A percentile compares a stretch with the other conserved stretches of the same genome.
Evolutionary conservation across 2,329 filamentous ascomycete genomes (phyloP).

Genomic region (Emergomyces pasteurianus): DNA sequence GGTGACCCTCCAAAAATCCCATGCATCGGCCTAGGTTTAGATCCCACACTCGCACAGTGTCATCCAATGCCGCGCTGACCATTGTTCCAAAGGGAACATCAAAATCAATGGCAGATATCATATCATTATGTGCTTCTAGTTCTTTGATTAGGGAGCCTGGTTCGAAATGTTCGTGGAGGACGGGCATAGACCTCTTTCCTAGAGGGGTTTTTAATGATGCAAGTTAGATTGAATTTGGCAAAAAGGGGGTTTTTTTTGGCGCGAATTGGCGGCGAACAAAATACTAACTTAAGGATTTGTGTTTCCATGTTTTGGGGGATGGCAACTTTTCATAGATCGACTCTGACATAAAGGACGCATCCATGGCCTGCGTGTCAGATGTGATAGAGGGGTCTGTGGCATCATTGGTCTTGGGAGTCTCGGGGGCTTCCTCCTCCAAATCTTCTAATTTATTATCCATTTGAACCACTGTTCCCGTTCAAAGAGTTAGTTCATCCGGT

Average conservation of each 20-base stretch:
- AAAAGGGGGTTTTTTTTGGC: not conserved
- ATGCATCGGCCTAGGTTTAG: constrained; percentile 87
- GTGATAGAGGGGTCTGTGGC: constrained; percentile 37
- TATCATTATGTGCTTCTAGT: constrained; percentile 76
- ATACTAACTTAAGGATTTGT: constrained; percentile 30
- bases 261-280: not conserved
- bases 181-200: constrained; percentile 66
- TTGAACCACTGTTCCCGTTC: constrained; percentile 35
- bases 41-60: constrained; percentile 93
- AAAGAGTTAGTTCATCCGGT: not conserved
- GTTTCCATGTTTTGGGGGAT: constrained; percentile 41
- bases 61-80: constrained; percentile 84
- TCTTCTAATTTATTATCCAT: constrained; percentile 52
- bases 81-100: constrained; percentile 94
- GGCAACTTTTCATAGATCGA: constrained; percentile 93
- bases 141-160: constrained; percentile 81
- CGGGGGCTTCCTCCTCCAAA: constrained; percentile 44
- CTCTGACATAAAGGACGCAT: constrained; percentile 81
- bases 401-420: constrained; percentile 27
- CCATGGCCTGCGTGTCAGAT: constrained; percentile 42
- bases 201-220: constrained; percentile 13
- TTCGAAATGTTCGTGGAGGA: constrained; percentile 89
- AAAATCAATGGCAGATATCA: constrained; percentile 84
- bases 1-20: constrained; percentile 82
- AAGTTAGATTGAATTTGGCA: not conserved